Evolutionary conservation across 2,329 filamentous ascomycete genomes (phyloP).

Genomic region (Trichoderma brevicompactum): DNA sequence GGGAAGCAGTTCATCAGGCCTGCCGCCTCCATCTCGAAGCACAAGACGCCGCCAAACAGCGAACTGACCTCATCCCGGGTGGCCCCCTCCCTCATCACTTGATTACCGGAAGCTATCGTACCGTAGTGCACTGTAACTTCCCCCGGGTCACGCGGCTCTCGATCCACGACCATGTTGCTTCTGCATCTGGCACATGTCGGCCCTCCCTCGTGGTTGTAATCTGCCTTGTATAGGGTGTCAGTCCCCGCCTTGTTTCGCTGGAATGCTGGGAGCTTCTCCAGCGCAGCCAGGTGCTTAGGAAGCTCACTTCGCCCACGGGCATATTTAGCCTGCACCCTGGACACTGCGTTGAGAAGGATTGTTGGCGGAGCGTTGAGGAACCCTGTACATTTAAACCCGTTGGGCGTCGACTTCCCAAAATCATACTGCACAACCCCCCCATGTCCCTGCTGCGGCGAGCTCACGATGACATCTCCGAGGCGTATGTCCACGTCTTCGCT

Average conservation of each 20-base stretch:
- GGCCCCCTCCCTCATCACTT: constrained; percentile 31
- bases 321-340: not conserved
- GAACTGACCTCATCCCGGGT: constrained; percentile 28
- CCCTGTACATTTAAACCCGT: not conserved
- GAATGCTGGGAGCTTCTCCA: not conserved
- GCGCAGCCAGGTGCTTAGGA: no score
- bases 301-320: not conserved
- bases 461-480: constrained; percentile 1
- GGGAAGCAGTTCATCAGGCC: constrained; percentile 31
- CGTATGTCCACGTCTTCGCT: not conserved
- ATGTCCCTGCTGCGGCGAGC: not conserved
- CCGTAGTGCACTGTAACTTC: constrained; percentile 32
- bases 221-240: not conserved
- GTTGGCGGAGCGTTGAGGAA: no score
- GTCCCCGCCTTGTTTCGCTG: not conserved
- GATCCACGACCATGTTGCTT: not conserved
- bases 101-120: constrained; percentile 35
- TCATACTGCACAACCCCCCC: not conserved
- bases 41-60: constrained; percentile 1
- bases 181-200: not conserved
- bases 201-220: not conserved
- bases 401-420: not conserved
- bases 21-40: constrained; percentile 39
- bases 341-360: not conserved
- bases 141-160: not conserved